These are phyloP conservation scores for Arthrobotrys iridis DNA, from an alignment of 2,329 filamentous ascomycete genomes.

Conservation along the genomic window DNA sequence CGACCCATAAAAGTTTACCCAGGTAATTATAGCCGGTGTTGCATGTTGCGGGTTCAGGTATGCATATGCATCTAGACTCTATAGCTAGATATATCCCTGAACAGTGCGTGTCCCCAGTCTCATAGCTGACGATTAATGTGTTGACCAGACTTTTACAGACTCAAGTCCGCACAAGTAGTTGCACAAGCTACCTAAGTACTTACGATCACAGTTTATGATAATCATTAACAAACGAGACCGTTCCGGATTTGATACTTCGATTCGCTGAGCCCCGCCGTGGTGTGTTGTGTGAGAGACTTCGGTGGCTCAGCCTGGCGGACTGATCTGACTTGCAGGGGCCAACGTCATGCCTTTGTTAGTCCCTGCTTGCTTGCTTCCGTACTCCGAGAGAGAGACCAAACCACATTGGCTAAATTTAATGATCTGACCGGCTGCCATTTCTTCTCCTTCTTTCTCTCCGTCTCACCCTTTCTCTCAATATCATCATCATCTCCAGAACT, in stretches of 20 bases:
- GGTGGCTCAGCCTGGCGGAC: background rate
- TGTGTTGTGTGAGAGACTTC: background rate
- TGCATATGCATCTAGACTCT: no score
- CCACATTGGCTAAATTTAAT: background rate
- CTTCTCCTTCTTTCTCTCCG: background rate
- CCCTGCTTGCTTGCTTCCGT: slow-evolving; percentile 21
- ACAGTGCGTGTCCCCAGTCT: no score
- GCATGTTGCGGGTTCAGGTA: no score
- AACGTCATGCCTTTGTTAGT: slow-evolving; percentile 29
- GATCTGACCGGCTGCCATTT: slow-evolving; percentile 12
- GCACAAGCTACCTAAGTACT: no score
- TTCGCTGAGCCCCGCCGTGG: background rate
- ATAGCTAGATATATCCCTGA: no score
- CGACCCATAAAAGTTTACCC: no score
- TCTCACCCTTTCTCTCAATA: background rate
- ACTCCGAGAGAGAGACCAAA: slow-evolving; percentile 27
- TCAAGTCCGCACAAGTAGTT: no score
- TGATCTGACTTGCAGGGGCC: slow-evolving; percentile 10
- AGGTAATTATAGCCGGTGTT: no score
- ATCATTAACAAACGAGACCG: no score
- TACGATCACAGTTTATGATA: no score
- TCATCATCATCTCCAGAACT: background rate
- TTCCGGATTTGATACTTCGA: background rate
- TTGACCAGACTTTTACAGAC: no score
- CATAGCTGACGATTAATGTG: no score